phyloP scores from a whole-genome alignment of 495 filamentous ascomycete genomes.

The Lasiosphaeria hispida region DNA sequence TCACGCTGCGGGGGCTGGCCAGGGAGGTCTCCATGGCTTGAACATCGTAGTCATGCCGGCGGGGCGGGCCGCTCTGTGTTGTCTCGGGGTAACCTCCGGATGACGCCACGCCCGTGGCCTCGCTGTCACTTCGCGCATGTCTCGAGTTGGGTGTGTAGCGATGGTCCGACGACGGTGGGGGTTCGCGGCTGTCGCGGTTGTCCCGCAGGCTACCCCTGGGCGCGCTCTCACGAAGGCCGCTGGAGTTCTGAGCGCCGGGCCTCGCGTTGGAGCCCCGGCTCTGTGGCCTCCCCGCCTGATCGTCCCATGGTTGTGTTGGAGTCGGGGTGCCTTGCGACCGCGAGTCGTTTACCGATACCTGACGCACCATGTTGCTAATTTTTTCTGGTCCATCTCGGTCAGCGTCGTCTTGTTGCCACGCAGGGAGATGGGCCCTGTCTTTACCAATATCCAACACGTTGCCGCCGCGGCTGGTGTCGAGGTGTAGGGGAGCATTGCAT shows the following conservation, averaged over 20 bases:
- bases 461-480: constrained; percentile 93
- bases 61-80: constrained; percentile 51
- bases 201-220: constrained; percentile 40
- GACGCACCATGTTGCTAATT: constrained; percentile 90
- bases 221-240: constrained; percentile 10
- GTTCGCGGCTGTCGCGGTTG: constrained; percentile 57
- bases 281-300: constrained; percentile 45
- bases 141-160: constrained; percentile 55
- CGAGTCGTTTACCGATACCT: constrained; percentile 67
- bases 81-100: constrained; percentile 75
- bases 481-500: constrained; percentile 86
- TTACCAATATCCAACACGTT: constrained; percentile 92
- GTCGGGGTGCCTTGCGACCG: constrained; percentile 52
- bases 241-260: constrained; percentile 31
- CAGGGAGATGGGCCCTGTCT: background rate
- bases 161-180: constrained; percentile 51
- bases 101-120: constrained; percentile 69
- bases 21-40: constrained; percentile 93
- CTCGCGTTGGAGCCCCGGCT: constrained; percentile 48
- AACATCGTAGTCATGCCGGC: constrained; percentile 92
- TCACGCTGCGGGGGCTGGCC: constrained; percentile 65
- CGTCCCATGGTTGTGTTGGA: constrained; percentile 50
- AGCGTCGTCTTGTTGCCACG: constrained; percentile 2
- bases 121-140: constrained; percentile 70
- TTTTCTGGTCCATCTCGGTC: constrained; percentile 63